These are phyloP conservation scores for Croton laevigatus DNA, from an alignment of 441 rosid genomes.

Conservation along the genomic window DNA sequence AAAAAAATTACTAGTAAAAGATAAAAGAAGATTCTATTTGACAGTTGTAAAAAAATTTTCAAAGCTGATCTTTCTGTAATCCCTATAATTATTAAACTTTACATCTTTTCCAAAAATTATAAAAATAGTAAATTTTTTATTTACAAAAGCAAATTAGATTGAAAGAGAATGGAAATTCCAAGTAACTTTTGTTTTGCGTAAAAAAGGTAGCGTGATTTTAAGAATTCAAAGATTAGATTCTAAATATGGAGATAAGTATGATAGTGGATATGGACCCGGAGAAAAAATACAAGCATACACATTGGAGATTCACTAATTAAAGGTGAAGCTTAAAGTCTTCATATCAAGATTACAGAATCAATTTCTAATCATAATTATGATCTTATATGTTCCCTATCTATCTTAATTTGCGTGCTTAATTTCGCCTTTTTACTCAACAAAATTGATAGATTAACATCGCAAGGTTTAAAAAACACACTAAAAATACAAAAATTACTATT, in stretches of 20 bases:
- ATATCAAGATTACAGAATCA: conserved; percentile 15
- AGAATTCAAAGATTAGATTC: not conserved
- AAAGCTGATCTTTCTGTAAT: no score
- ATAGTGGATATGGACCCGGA: not conserved
- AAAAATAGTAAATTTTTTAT: no score
- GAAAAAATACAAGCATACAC: not conserved
- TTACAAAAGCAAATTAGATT: not conserved
- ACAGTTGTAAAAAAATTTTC: no score
- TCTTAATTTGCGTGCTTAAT: not conserved
- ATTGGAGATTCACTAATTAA: not conserved
- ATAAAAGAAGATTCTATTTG: no score
- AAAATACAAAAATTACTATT: not conserved
- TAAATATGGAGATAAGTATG: not conserved
- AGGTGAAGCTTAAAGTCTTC: conserved; percentile 12
- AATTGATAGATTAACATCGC: not conserved
- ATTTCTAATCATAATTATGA: conserved; percentile 16
- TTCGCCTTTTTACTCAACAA: not conserved
- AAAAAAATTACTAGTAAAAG: no score
- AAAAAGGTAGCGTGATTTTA: conserved; percentile 1
- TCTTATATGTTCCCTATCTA: conserved; percentile 14
- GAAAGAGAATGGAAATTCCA: not conserved
- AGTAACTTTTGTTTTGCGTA: not conserved
- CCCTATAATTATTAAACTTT: no score
- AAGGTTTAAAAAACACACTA: not conserved
- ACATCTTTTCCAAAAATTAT: no score